Evolutionary conservation across 345 rosid species (phyloP), one percentile per base, ranked within the genome.

Genomic region (Cardamine chenopodiifolia): DNA sequence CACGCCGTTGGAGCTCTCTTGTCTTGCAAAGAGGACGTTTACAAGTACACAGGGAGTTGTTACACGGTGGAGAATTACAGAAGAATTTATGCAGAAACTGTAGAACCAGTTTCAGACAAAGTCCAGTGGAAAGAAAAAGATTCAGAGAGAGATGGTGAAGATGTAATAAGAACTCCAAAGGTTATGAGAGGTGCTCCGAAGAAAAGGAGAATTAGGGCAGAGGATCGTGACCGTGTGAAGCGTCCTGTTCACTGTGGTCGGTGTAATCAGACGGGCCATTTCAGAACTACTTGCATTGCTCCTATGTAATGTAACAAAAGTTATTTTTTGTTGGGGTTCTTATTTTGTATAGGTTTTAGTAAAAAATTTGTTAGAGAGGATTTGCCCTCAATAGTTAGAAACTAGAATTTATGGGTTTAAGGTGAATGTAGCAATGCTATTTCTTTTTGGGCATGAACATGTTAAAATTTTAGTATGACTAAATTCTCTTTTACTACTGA

Each of bases 181-280:
- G 81, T 85, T 44, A 81, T 81, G 53, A 80, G 87, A 72, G 88
- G 80, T 4, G 89, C 87, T 59, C 78, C 85, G 40, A 91, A 86
- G 45, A 82, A 89, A 74, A 93, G 84, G 85, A 88, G 85, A 76
- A 78, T 79, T 48, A 78, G 84, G 47, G 73, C 89, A 32, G 95
- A 89, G 72, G 96, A 86, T 26, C 79, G 83, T 19, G 90, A 81
- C 1, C 87, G 89, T 19, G 85, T 80, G 47, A 93, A 89, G 80
- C 85, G 98, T 67, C 80, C 77, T 34, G 97, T 93, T 85, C 96
- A 83, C 61, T 93, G 97, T 73, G 85, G 98, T 73, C 89, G 93
- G 25, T 93, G 98, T 85, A 86, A 91, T 69, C 90, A 91, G 82
- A 85, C 86, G 0, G 98, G 98, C n/a, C 98, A 93, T 84, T 93